phyloP scores from a whole-genome alignment of 2,329 filamentous ascomycete species.

The Knoxdaviesia proteae region DNA sequence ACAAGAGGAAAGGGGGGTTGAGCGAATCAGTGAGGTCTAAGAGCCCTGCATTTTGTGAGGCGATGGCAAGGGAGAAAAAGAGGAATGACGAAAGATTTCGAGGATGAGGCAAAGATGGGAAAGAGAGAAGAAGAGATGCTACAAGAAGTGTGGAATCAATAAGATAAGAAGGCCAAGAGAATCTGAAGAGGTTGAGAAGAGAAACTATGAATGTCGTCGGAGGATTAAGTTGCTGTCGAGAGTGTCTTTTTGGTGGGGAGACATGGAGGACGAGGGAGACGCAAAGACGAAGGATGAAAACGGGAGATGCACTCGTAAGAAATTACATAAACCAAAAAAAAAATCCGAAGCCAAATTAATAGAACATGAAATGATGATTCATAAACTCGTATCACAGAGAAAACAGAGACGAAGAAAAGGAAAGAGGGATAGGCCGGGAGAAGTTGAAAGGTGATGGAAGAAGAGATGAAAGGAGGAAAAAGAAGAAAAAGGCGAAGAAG shows the following conservation, averaged over 20 bases:
- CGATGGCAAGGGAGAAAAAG: background rate
- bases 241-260: background rate
- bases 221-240: no score
- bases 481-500: conserved; percentile 20
- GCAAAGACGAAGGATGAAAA: background rate
- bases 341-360: no score
- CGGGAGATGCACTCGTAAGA: background rate
- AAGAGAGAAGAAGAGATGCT: background rate
- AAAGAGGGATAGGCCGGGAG: background rate
- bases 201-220: no score
- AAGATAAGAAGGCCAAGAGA: no score
- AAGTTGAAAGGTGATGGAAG: background rate
- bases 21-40: background rate
- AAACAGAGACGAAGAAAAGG: background rate
- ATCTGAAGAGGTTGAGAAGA: no score
- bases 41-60: background rate
- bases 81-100: background rate
- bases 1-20: no score
- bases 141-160: no score
- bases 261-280: background rate
- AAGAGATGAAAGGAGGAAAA: background rate
- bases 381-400: no score
- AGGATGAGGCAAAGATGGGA: background rate
- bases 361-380: no score
- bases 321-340: no score